Evolutionary conservation across 176 grass and related monocot species (phyloP).

Genomic region (Urochloa ruziziensis): DNA sequence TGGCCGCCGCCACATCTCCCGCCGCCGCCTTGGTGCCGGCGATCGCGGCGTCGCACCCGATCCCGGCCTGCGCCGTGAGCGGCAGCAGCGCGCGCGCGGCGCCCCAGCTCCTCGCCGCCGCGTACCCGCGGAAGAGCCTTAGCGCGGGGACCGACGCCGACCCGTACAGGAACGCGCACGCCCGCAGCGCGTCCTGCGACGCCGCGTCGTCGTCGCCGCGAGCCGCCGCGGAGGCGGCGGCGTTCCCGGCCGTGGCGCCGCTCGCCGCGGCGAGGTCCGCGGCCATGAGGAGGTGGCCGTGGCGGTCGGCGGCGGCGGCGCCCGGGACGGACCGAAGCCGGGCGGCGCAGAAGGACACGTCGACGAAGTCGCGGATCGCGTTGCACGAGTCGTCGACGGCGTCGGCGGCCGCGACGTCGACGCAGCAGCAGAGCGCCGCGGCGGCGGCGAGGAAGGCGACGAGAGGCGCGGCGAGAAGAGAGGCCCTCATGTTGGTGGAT

Average conservation of each 20-base stretch:
- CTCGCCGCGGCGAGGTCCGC: slow-evolving; percentile 31
- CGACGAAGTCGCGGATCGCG: slow-evolving; percentile 54
- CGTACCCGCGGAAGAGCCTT: slow-evolving; percentile 27
- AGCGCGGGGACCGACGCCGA: slow-evolving; percentile 27
- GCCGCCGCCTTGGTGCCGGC: no score
- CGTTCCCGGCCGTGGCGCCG: not conserved
- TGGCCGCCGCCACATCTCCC: no score
- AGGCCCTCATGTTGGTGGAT: not conserved
- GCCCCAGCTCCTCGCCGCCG: not conserved
- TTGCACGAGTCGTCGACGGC: slow-evolving; percentile 17
- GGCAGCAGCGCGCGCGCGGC: no score
- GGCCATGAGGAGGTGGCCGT: slow-evolving; percentile 45
- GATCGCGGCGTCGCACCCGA: no score
- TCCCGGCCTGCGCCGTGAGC: no score
- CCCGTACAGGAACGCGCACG: slow-evolving; percentile 46
- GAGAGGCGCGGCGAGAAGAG: not conserved
- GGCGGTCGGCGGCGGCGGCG: not conserved
- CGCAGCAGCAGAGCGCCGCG: not conserved
- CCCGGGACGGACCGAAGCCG: slow-evolving; percentile 13
- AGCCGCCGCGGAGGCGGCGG: not conserved
- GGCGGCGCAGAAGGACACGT: slow-evolving; percentile 19
- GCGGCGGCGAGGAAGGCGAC: not conserved
- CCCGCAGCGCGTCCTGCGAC: slow-evolving; percentile 24
- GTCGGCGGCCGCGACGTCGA: not conserved
- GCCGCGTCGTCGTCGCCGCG: not conserved